These are phyloP conservation scores for Trichothecium sympodiale DNA, from an alignment of 2,329 filamentous ascomycete genomes.

Conservation along the genomic window DNA sequence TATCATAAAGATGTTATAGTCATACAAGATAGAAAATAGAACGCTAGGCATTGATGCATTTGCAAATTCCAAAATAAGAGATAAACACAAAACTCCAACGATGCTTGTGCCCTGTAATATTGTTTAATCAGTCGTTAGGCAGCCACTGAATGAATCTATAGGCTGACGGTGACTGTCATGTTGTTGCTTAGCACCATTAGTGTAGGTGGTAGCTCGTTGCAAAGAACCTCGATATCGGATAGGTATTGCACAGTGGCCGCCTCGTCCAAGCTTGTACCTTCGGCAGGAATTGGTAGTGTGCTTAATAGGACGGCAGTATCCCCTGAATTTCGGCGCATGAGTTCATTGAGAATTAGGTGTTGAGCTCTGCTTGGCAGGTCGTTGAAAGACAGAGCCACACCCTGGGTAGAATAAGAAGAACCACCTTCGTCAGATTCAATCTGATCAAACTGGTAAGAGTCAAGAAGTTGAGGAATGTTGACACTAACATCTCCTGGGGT, in stretches of 20 bases:
- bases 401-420: constrained; percentile 44
- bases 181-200: constrained; percentile 77
- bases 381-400: constrained; percentile 69
- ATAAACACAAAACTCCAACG: constrained; percentile 10
- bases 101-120: not conserved
- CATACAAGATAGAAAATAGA: no score
- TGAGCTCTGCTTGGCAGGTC: constrained; percentile 76
- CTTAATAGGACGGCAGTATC: constrained; percentile 73
- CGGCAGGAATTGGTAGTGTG: constrained; percentile 69
- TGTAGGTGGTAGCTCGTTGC: constrained; percentile 63
- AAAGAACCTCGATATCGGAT: constrained; percentile 67
- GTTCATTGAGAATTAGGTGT: constrained; percentile 76
- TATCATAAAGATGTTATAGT: no score
- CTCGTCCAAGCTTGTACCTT: constrained; percentile 64
- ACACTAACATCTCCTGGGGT: constrained; percentile 24
- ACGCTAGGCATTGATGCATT: no score
- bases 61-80: not conserved
- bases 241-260: constrained; percentile 63
- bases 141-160: constrained; percentile 28
- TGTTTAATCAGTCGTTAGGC: not conserved
- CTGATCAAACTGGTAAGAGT: constrained; percentile 21
- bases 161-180: constrained; percentile 76
- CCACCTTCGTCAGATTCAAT: constrained; percentile 16
- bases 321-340: constrained; percentile 57
- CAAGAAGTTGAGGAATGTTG: constrained; percentile 32